Evolutionary conservation across 2,329 filamentous ascomycete genomes (phyloP).

Genomic region (Penicillium sp.): DNA sequence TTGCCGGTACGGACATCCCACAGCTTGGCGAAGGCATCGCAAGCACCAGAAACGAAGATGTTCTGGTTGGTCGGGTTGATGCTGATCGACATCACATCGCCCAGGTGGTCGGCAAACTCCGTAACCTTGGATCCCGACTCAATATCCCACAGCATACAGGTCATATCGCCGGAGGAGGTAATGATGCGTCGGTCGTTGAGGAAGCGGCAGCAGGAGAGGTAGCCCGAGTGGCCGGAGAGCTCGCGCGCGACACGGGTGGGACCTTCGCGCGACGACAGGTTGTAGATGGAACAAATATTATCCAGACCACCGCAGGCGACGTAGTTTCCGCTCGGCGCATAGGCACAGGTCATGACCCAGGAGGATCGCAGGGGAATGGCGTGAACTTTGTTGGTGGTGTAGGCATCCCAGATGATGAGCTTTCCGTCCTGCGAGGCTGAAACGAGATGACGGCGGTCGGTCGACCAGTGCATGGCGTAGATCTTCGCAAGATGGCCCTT

Average conservation of each 20-base stretch:
- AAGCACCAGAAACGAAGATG: constrained; percentile 98
- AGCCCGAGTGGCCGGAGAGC: constrained; percentile 93
- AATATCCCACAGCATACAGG: constrained; percentile 99
- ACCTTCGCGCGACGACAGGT: constrained; percentile 94
- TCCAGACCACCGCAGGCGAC: constrained; percentile 97
- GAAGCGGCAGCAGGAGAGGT: constrained; percentile 96
- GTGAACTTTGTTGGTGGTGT: constrained; percentile 99
- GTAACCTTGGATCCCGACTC: constrained; percentile 96
- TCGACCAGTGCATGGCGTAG: constrained; percentile 99
- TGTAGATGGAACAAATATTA: constrained; percentile 99
- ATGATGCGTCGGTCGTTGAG: constrained; percentile 98
- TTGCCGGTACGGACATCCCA: constrained; percentile 99
- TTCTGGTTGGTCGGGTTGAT: constrained; percentile 99
- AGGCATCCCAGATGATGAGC: constrained; percentile 99
- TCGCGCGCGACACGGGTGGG: constrained; percentile 94
- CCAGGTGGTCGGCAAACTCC: constrained; percentile 96
- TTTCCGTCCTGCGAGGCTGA: constrained; percentile 98
- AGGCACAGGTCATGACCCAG: constrained; percentile 99
- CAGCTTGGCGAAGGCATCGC: constrained; percentile 95
- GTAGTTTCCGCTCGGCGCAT: constrained; percentile 96
- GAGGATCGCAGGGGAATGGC: constrained; percentile 95
- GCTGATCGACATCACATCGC: constrained; percentile 99
- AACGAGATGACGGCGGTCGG: constrained; percentile 92
- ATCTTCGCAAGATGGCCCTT: constrained; percentile 99
- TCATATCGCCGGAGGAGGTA: constrained; percentile 98